A percentile compares a stretch with the other conserved stretches of the same genome.
These are phyloP conservation scores for Herpotrichia juniperi DNA, from an alignment of 2,329 filamentous ascomycete species.

Conservation along the genomic window DNA sequence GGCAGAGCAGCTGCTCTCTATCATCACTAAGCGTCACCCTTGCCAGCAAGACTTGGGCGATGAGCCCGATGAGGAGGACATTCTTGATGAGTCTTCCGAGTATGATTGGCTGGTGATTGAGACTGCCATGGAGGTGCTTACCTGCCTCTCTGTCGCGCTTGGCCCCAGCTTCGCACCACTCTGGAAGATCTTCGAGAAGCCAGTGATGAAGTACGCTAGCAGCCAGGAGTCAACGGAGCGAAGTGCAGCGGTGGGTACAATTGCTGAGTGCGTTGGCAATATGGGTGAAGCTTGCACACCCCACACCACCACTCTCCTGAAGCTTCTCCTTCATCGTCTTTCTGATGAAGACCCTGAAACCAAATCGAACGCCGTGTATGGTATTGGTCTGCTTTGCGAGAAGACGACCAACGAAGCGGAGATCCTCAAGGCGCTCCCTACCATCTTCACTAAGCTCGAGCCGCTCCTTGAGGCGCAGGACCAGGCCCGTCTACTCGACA, in stretches of 20 bases:
- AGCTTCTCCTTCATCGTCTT: conserved; percentile 83
- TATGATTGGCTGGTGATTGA: conserved; percentile 98
- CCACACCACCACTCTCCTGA: conserved; percentile 77
- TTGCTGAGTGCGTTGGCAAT: conserved; percentile 87
- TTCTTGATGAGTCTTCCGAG: conserved; percentile 78
- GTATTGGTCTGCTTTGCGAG: conserved; percentile 81
- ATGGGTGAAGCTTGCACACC: conserved; percentile 83
- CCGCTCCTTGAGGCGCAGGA: conserved; percentile 78
- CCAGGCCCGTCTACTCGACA: conserved; percentile 85
- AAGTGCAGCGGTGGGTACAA: conserved; percentile 86
- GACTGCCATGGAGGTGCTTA: conserved; percentile 88
- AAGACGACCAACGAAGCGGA: conserved; percentile 77
- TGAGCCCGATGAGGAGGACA: conserved; percentile 71
- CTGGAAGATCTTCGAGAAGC: conserved; percentile 96
- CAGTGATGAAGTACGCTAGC: conserved; percentile 83
- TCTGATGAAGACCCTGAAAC: conserved; percentile 89
- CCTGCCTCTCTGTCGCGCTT: conserved; percentile 81
- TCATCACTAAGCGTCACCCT: conserved; percentile 88
- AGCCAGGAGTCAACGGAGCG: conserved; percentile 87
- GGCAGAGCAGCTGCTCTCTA: conserved; percentile 73
- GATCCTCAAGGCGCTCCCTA: conserved; percentile 75
- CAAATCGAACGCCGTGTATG: conserved; percentile 95
- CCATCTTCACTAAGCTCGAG: conserved; percentile 85
- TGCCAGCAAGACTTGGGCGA: conserved; percentile 92
- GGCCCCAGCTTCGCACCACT: conserved; percentile 82